Percentiles rank a stretch among this genome's conserved stretches.
These are phyloP conservation scores for Picea abies DNA, from an alignment of 83 land plant genomes.

Conservation along the genomic window DNA sequence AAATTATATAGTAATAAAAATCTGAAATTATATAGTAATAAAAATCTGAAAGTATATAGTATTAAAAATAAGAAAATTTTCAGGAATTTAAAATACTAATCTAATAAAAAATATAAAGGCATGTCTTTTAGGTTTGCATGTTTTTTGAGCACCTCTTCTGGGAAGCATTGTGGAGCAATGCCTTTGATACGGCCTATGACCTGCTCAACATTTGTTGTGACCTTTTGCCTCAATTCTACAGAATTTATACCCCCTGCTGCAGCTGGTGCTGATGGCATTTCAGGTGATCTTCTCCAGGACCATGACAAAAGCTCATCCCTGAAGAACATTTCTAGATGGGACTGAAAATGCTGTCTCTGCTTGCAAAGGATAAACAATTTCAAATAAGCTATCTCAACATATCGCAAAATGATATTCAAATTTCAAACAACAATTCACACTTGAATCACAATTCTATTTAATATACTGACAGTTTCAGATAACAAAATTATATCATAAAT, in stretches of 20 bases:
- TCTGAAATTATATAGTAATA: too few species aligned
- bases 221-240: slow-evolving; percentile 81
- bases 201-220: slow-evolving; percentile 89
- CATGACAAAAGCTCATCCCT: slow-evolving; percentile 97
- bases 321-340: slow-evolving; percentile 98
- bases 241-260: slow-evolving; percentile 60
- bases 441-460: not conserved
- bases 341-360: slow-evolving; percentile 92
- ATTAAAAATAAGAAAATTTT: not conserved
- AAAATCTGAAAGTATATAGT: too few species aligned
- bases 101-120: not conserved
- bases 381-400: not conserved
- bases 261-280: slow-evolving; percentile 64
- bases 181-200: slow-evolving; percentile 77
- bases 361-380: slow-evolving; percentile 13
- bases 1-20: slow-evolving; percentile 7
- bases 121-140: not conserved
- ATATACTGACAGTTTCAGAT: not conserved
- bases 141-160: slow-evolving; percentile 69
- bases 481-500: not conserved
- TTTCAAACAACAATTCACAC: not conserved
- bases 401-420: not conserved
- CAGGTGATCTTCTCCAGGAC: slow-evolving; percentile 94
- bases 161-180: slow-evolving; percentile 82
- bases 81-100: not conserved